Base-by-base conservation (phyloP, 2,329 filamentous ascomycete genomes). In the Aulographum hederae region DNA sequence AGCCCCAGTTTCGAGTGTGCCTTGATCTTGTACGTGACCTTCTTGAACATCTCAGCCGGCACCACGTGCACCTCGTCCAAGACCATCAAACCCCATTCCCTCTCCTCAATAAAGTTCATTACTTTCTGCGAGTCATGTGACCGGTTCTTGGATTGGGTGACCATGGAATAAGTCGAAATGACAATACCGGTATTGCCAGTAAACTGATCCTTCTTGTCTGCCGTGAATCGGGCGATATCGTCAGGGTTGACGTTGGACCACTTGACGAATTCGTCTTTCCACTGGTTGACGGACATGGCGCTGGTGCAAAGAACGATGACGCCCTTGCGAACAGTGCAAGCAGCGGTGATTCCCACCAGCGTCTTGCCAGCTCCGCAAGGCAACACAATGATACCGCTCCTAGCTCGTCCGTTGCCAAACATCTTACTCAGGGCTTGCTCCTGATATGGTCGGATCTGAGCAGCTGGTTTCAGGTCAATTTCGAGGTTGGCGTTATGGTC, bases 221-320 rank as follows among this genome's bases (percentile, higher is more conserved):
- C 86, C 0, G 89, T 94, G 53, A 98, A 98, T 33, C 92, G 74
- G 18, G 85, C 82, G 46, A 98, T 85, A 46, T 94, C 84, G 41
- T 86, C 77, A 0, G 85, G 82, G 43, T 85, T 78, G 38, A 92
- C 92, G 47, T 95, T 95, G n/a, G 85, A 94, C 89, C 89, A 98
- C 45, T 94, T 93, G 39, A 95, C 60, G 48, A 98, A 98, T 48
- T 98, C 89, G 37, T 89, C 76, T 37, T 84, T 68, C 89, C 89
- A 98, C 52, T 98, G 89, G 14, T 92, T 78, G 4, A 92, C 89
- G 5, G 84, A 94, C 86, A 98, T 98, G 33, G 82, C 86, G 48
- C 82, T 93, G 2, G 89, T 98, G 57, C 84, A 93, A 14, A 98
- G 71, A 5, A 98, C 82, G 35, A 98, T 86, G 15, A 85, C 74